These are phyloP conservation scores for Penicillium sclerotiorum DNA, from an alignment of 2,329 filamentous ascomycete species.

Conservation along the genomic window DNA sequence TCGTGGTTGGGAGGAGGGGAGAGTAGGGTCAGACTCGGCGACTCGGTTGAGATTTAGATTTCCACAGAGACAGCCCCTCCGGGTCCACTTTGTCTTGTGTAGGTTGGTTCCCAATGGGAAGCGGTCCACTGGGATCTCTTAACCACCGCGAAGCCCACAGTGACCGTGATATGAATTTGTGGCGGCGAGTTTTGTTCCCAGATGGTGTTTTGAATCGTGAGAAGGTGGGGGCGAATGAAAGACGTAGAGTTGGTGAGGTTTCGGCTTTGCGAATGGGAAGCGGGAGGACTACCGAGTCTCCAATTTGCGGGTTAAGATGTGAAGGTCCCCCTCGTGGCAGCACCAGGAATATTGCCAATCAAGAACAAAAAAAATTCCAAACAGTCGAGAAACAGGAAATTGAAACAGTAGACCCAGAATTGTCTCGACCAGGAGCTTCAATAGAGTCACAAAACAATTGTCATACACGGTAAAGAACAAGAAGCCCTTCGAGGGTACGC, in stretches of 20 bases:
- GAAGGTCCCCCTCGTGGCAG: not conserved
- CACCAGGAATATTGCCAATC: not conserved
- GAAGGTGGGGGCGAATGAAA: no score
- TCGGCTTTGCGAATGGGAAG: no score
- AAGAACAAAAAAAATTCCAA: constrained; percentile 13
- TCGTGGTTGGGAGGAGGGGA: not conserved
- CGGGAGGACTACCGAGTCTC: not conserved
- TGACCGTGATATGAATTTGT: no score
- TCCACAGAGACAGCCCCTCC: constrained; percentile 21
- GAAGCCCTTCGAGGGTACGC: constrained; percentile 5
- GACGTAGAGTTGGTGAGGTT: no score
- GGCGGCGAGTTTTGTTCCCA: no score
- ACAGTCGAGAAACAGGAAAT: not conserved
- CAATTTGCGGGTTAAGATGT: not conserved
- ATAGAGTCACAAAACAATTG: constrained; percentile 3
- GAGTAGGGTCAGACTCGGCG: constrained; percentile 13
- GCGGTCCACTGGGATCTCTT: not conserved
- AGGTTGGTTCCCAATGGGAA: constrained; percentile 2
- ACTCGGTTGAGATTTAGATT: constrained; percentile 16
- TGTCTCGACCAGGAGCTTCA: constrained; percentile 15
- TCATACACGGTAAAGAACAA: constrained; percentile 11
- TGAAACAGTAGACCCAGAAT: constrained; percentile 4
- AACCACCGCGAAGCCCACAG: no score
- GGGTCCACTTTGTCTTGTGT: constrained; percentile 19
- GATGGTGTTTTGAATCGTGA: no score